Percentiles rank a stretch among this genome's conserved stretches.
These are phyloP conservation scores for Baorangia bicolor DNA, from an alignment of 768 basidiomycete genomes.

Conservation along the genomic window DNA sequence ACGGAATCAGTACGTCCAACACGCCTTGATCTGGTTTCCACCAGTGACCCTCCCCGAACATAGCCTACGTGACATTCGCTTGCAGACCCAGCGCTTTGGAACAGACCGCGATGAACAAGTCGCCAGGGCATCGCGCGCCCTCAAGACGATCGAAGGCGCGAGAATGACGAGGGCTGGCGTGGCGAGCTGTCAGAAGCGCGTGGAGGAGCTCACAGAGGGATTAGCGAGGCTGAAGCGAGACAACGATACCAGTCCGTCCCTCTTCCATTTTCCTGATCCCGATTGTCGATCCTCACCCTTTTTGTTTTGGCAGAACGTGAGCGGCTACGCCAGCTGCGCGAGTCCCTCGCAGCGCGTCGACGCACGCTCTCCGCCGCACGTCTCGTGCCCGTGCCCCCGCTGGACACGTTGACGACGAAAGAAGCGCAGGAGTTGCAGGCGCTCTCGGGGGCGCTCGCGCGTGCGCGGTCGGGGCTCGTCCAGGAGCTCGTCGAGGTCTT, in stretches of 20 bases:
- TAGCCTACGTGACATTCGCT: conserved; percentile 56
- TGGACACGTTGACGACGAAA: conserved; percentile 29
- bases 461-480: conserved; percentile 68
- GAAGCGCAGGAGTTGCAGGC: conserved; percentile 48
- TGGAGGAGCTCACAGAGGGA: conserved; percentile 52
- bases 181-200: conserved; percentile 44
- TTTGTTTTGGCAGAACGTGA: no score
- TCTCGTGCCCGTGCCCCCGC: conserved; percentile 32
- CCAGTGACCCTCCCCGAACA: conserved; percentile 22
- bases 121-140: conserved; percentile 46
- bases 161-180: conserved; percentile 49
- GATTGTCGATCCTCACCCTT: no score
- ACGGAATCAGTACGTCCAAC: conserved; percentile 50
- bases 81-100: conserved; percentile 56
- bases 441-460: conserved; percentile 56
- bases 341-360: conserved; percentile 61
- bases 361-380: conserved; percentile 63
- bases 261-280: no score
- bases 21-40: neutral
- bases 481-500: conserved; percentile 86
- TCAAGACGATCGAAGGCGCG: conserved; percentile 44
- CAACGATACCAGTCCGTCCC: conserved; percentile 64
- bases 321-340: conserved; percentile 57
- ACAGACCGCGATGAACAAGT: conserved; percentile 64
- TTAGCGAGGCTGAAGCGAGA: conserved; percentile 52